Conservation (phyloP, 164 flowering plant genomes). For the Warburgia ugandensis region DNA sequence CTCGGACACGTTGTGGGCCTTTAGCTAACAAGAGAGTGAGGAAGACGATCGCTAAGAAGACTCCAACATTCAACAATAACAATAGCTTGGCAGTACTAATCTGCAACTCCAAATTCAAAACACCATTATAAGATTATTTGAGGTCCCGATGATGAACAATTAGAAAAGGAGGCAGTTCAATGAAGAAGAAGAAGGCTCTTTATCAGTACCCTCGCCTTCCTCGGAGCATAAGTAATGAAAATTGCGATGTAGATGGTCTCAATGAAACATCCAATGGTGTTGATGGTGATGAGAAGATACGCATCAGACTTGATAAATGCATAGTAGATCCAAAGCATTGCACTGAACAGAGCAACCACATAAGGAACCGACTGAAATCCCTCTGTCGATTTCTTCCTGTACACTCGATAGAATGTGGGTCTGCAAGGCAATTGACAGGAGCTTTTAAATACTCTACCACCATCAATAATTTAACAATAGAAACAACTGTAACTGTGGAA, state of each 20-base stretch:
- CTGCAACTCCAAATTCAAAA: slow-evolving; percentile 23
- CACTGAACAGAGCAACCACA: slow-evolving; percentile 44
- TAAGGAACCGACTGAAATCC: slow-evolving; percentile 55
- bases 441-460: background rate
- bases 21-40: slow-evolving; percentile 31
- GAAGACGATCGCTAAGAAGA: slow-evolving; percentile 35
- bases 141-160: background rate
- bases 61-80: slow-evolving; percentile 34
- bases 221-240: slow-evolving; percentile 35
- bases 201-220: slow-evolving; percentile 29
- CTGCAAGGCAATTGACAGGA: slow-evolving; percentile 19
- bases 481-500: background rate
- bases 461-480: background rate
- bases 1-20: slow-evolving; percentile 11
- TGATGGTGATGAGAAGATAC: slow-evolving; percentile 45
- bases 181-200: background rate
- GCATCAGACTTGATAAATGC: slow-evolving; percentile 34
- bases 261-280: slow-evolving; percentile 34
- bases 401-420: slow-evolving; percentile 44
- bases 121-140: background rate
- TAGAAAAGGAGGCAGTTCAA: background rate
- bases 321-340: slow-evolving; percentile 58
- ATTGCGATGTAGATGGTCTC: slow-evolving; percentile 32
- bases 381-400: slow-evolving; percentile 46
- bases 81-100: slow-evolving; percentile 40